Evolutionary conservation across 305 asterid genomes (phyloP), one percentile per base, ranked within the genome.

Genomic region (Fraxinus angustifolia): DNA sequence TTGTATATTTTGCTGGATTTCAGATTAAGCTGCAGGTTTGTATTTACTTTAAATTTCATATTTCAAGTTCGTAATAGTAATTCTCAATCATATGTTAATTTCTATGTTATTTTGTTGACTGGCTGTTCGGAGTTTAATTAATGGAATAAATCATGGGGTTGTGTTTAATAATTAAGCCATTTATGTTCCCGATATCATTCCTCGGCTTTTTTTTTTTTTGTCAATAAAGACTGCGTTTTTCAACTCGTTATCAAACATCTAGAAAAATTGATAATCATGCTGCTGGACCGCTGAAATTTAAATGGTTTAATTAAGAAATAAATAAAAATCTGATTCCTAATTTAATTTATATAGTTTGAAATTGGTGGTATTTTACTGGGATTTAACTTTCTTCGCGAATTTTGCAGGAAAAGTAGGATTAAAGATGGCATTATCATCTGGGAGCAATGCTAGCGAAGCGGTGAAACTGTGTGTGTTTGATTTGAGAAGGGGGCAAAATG

Each of bases 401-500:
- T 33, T 83, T 79, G 78, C 35, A 36, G 35, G 60, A 68, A 68
- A 14, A 77, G 78, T 38, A 62, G 26, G 60, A 74, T 62, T 76
- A 35, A 23, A 76, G 78, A 93, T 93, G 97, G 96, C 94, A 19
- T 72, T 91, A 87, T 83, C 90, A 70, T 82, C 98, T 75, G 96
- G 87, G 71, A 92, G 78, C 78, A 81, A 80, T 79, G 81, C 87
- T 40, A 89, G 78, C 74, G 97, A 92, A 82, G 73, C 90, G 2
- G 83, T 95, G 92, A 90, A 89, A 84, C 84, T 95, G 78, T 95
- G 99, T 72, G 90, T 91, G 31, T 95, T 92, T 85, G 99, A 95
- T 91, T 87, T 95, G 88, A 90, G 91, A 87, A 95, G 99, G 88
- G 99, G 99, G 28, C 98, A 95, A 80, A 89, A 90, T 74, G 99